phyloP scores from a whole-genome alignment of 108 stramenopile genomes.

The Cyclotella choctawhatcheeana region DNA sequence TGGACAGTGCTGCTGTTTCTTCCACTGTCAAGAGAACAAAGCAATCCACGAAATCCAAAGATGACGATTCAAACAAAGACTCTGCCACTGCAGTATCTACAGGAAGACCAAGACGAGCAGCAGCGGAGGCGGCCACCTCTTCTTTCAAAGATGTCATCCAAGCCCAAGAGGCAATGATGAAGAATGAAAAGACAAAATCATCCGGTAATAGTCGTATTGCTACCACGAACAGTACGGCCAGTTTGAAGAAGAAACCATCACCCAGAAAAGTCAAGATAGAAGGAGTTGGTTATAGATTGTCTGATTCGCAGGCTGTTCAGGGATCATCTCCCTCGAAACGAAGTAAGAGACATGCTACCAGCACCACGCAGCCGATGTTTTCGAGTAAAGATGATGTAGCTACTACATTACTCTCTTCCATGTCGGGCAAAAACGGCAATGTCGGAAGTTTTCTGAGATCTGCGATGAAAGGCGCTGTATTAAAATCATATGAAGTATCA shows the following conservation, averaged over 20 bases:
- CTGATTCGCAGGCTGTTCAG: conserved; percentile 41
- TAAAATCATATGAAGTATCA: conserved; percentile 79
- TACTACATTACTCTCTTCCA: conserved; percentile 59
- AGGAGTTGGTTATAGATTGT: conserved; percentile 47
- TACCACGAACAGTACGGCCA: neutral
- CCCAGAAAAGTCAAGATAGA: conserved; percentile 31
- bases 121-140: conserved; percentile 63
- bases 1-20: neutral
- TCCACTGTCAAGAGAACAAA: neutral
- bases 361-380: conserved; percentile 13
- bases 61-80: conserved; percentile 1
- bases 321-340: conserved; percentile 16
- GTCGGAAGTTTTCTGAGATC: conserved; percentile 64
- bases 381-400: conserved; percentile 70
- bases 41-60: too few relatives aligned
- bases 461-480: conserved; percentile 84
- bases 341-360: neutral
- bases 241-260: conserved; percentile 3
- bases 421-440: conserved; percentile 52
- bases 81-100: neutral
- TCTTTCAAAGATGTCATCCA: conserved; percentile 62
- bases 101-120: conserved; percentile 55
- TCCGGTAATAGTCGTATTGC: conserved; percentile 2
- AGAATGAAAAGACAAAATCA: conserved; percentile 25
- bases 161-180: conserved; percentile 64